Base-by-base conservation (phyloP, 331 rosid genomes). In the Acacia concinna region DNA sequence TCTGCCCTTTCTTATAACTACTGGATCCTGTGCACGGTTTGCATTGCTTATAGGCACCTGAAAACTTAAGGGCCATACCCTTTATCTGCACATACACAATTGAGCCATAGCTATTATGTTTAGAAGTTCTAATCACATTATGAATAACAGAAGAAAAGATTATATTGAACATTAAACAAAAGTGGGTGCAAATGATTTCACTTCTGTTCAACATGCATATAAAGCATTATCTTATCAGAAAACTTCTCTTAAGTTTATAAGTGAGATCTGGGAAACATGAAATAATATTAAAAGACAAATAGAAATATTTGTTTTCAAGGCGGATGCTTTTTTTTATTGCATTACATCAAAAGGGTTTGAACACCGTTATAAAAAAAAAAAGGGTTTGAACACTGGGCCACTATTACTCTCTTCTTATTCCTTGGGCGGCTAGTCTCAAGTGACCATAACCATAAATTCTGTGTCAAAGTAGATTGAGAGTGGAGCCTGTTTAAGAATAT, bases 21-120 rank as follows among this genome's bases (percentile, higher is more conserved):
- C 87, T 85, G 56, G 97, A 84, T 63, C 94, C 94, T 40, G 94
- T 80, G 86, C 90, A 85, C 0, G 97, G 97, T 78, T 94, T 94
- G 90, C 97, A 88, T 83, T 94, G 97, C 85, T 80, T 82, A 77
- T 89, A 86, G 32, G 95, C 95, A 47, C 97, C 97, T 18, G 94
- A 91, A 59, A 95, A 77, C 89, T 93, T 95, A 76, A 95, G 79
- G 37, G 94, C 97, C 93, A 95, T 93, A 25, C 88, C 97, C 86
- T 95, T 95, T 57, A 91, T 93, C 99, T 95, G 90, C 87, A 81
- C 41, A 63, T 35, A 79, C 27, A 68, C 28, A 70, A 72, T 18
- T 12, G 73, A 32, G 56, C 28, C 76, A 66, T 9, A 44, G 32
- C 43, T 44, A 25, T 17, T 77, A 38, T 47, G 43, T 8, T 37